These are phyloP conservation scores for Ustilago curta DNA, from an alignment of 1,284 basidiomycete genomes.

Conservation along the genomic window DNA sequence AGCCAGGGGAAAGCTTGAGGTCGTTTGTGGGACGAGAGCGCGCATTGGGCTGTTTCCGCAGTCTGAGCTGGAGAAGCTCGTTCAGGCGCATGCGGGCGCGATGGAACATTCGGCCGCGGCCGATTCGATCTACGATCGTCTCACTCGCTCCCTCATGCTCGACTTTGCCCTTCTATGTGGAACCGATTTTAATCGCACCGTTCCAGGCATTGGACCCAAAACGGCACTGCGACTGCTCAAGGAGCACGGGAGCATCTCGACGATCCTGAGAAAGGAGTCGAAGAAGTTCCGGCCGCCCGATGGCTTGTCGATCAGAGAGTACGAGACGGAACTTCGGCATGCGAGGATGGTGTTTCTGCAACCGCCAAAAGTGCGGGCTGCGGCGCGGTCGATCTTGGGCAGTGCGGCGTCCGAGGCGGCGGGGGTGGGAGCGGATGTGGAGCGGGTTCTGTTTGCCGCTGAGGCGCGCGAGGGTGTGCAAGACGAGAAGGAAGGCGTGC, in stretches of 20 bases:
- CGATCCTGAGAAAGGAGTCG: constrained; percentile 35
- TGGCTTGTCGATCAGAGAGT: constrained; percentile 51
- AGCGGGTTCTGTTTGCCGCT: constrained; percentile 14
- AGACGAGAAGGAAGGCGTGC: background rate
- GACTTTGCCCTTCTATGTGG: constrained; percentile 67
- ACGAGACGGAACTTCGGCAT: constrained; percentile 54
- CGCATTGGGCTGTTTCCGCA: constrained; percentile 48
- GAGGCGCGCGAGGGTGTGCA: background rate
- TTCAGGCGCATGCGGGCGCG: background rate
- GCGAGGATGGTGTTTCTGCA: constrained; percentile 59
- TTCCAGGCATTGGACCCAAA: constrained; percentile 60
- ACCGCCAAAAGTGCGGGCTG: constrained; percentile 51
- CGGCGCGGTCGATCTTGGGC: constrained; percentile 33
- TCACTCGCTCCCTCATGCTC: constrained; percentile 46
- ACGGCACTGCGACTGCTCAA: constrained; percentile 53
- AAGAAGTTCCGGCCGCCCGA: constrained; percentile 55
- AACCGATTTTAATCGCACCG: constrained; percentile 67
- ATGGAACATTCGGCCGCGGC: background rate
- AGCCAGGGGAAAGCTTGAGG: constrained; percentile 45
- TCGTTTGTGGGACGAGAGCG: constrained; percentile 53
- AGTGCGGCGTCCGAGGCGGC: constrained; percentile 12
- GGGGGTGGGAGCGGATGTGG: background rate
- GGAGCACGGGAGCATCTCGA: constrained; percentile 51
- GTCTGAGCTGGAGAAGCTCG: constrained; percentile 22
- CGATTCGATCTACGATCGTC: constrained; percentile 25